Evolutionary conservation across 805 yeast species (phyloP), one percentile per base, ranked within the genome.

Genomic region (Candida coleopterorum): DNA sequence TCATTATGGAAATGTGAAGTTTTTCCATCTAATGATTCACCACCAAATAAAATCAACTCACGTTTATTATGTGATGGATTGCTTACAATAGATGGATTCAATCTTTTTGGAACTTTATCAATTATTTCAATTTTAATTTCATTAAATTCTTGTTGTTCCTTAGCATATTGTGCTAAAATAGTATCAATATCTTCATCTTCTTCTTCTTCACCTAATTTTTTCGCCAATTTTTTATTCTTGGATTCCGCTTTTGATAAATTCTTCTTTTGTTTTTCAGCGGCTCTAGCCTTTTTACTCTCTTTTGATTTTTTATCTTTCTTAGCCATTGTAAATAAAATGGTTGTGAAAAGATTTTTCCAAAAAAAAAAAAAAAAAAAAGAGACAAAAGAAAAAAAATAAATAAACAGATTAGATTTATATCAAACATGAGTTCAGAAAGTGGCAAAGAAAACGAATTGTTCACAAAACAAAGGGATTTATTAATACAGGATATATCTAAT

Each of bases 181-280:
- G 83, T 83, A 56, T 90, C 97, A 35, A 90, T 77, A 55, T 87
- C 96, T 41, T 82, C 70, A 46, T 86, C 94, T 45, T 85, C 95
- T 25, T 85, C 88, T 36, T 79, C 86, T 18, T 81, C 95, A 3
- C 85, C 89, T 29, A 67, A 60, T 55, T 87, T 87, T 44, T 79
- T 77, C 37, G 85, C 80, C 48, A 74, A 67, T 56, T 87, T 86
- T 60, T 88, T 85, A 49, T 73, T 69, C 60, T 86, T 89, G 6
- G 57, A 48, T 29, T 80, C 93, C 7, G 93, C 80, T 55, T 93
- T 90, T 35, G 77, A 65, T 35, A 68, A 72, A 35, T 77, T 82
- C 59, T 90, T 90, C 60, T 81, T 79, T 43, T 75, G 77, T 65
- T 90, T 90, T 45, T 76, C 86, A 25, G 90, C 94, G 20, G 82